Base-by-base conservation (phyloP, 176 grass and related monocot species). In the Hyparrhenia diplandra region DNA sequence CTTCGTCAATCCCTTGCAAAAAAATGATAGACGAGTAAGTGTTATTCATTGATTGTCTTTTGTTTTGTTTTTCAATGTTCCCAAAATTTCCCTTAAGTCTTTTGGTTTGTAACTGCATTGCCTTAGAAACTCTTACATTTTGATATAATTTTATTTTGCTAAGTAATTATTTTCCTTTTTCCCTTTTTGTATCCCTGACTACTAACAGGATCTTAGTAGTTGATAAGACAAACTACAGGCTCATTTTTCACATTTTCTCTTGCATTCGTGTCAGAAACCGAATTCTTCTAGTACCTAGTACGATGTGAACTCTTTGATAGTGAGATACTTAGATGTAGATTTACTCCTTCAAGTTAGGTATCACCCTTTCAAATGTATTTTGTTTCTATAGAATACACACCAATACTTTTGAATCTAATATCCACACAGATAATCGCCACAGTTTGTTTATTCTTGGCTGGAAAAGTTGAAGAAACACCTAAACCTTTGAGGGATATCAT, bases 371-470 rank as follows among this genome's bases (percentile, higher is more conserved):
- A 12, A 59, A 59, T 59, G n/a, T 11, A 59, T 25, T 58, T 58
- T 59, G n/a, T 59, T 59, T 59, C 55, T 85, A 45, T 31, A 36
- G 57, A 68, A 76, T 37, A 30, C 54, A 30, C 30, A 10, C 42
- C 36, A 71, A 85, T 28, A 52, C 63, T 59, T 86, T 24, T 68
- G n/a, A 52, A 74, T 82, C 79, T 73, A 86, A 60, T 61, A 67
- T 68, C 67, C 41, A 64, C 87, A 69, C 92, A 98, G 95, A 98
- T 87, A 66, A 93, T 98, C 72, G 95, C 95, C 21, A 98, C 95
- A 18, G 95, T 98, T 86, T 98, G 95, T 86, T 94, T 98, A 88
- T 98, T 98, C 89, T 90, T 98, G 85, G 95, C 95, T 85, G 95
- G 92, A 83, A 98, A 98, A 87, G 95, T 98, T 17, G 95, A 98